Base-by-base conservation (phyloP, 495 filamentous ascomycete species). In the Daldinia loculata region DNA sequence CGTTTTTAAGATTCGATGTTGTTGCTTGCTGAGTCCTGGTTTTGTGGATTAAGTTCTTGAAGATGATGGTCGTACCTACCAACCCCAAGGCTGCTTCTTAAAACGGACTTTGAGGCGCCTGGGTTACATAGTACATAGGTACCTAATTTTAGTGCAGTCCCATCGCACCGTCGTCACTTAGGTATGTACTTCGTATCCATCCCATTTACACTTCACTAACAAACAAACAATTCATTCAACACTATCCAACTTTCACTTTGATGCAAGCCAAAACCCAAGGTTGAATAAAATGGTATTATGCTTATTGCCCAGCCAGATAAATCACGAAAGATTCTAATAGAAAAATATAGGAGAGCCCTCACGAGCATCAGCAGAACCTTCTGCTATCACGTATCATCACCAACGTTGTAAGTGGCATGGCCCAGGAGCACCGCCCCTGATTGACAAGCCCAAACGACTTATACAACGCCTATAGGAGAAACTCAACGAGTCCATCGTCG, bases 321-420 rank as follows among this genome's bases (percentile, higher is more conserved):
- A 56, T 36, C 2, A n/a, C 11, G 3, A 32, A 14, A 17, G 27
- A 14, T n/a, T 36, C 76, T 75, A 39, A 76, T 29, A 24, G 1
- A 9, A 3, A 11, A 39, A 11, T 66, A 34, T 72, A 97, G 95
- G 95, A 99, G 79, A 95, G 92, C 76, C 95, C 95, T 52, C 95
- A 99, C 77, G 95, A 99, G 77, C 93, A 98, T 77, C 95, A 98
- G 84, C 95, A 99, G 85, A 94, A 90, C 69, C 83, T 97, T 53
- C 87, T 99, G 57, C 85, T 99, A 24, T 94, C 92, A 9, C 93
- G 95, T 51, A 98, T 99, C 83, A 97, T 97, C 81, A 95, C 90
- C 76, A 99, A 99, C 73, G 93, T 98, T 72, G 95, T 98, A 85
- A 75, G 90, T 83, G 77, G 52, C 56, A 48, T 60, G 39, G 7